Evolutionary conservation across 306 rosid species (phyloP), one percentile per base, ranked within the genome.

Genomic region (Elaeagnus macrophylla): DNA sequence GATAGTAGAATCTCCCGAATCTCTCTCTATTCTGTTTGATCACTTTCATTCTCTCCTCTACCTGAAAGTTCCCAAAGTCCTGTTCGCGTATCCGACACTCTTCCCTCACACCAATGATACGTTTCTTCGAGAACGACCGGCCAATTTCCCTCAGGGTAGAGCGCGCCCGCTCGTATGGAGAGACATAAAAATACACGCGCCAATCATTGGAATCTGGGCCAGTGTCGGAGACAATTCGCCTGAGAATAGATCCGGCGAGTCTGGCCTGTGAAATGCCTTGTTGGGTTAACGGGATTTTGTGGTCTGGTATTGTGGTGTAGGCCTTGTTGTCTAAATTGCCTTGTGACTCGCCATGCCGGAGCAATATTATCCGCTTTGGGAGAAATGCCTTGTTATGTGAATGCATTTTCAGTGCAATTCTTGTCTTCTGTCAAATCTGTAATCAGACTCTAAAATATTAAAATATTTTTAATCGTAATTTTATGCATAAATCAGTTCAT

Each of bases 31-130:
- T 65, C 57, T 81, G 70, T 72, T 83, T 85, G 56, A 74, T 67
- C 7, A 36, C 56, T 42, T 61, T 43, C 95, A 89, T 89, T 15
- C 79, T 64, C 37, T 89, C 97, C 68, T 75, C 61, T 10, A 77
- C 94, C 67, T 89, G 97, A 43, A 89, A 89, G 72, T 89, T 89
- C 13, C 97, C 97, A 36, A 89, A 89, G 44, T 89, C 97, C 62
- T 89, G 97, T 48, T 89, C 97, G 12, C 97, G 56, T 9, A 89
- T 66, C 53, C 95, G 82, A 60, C 97, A 83, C 89, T 89, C 97
- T 54, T 89, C 97, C 13, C 95, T 61, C 1, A 85, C 97, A 0
- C 97, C 95, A 14, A 85, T 77, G 18, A 85, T 65, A 60, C 97
- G 80, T 20, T 42, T 72, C 87, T 56, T 67, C 1, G 95, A 71